A percentile compares a stretch with the other conserved stretches of the same genome.
phyloP scores from a whole-genome alignment of 257 asterid genomes.

The Lycium ferocissimum region DNA sequence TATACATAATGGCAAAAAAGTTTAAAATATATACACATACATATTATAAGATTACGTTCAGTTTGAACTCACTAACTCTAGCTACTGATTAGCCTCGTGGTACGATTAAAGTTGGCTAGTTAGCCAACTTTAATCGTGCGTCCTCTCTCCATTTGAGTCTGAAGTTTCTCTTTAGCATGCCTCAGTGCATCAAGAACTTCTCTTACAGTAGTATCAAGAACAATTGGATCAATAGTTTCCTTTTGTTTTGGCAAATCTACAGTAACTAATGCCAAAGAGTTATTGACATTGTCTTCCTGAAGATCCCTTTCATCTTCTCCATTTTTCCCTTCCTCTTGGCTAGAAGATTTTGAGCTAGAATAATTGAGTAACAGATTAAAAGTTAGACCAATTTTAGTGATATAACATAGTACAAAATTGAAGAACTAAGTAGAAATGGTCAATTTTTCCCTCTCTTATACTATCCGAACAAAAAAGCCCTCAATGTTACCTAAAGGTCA shows the following conservation, averaged over 20 bases:
- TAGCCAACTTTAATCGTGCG: conserved; percentile 56
- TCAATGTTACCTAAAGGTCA: neutral
- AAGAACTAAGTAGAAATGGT: neutral
- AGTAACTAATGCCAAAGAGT: conserved; percentile 57
- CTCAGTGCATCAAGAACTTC: conserved; percentile 62
- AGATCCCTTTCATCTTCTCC: neutral
- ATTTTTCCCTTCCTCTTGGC: conserved; percentile 29
- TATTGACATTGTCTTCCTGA: conserved; percentile 42
- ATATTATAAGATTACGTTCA: neutral
- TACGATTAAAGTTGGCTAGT: neutral
- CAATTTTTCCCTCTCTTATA: neutral
- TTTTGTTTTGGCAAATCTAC: conserved; percentile 41
- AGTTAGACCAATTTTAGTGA: neutral
- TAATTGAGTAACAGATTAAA: neutral
- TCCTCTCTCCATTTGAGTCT: conserved; percentile 61
- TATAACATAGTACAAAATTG: neutral
- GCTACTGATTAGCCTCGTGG: neutral
- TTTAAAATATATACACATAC: neutral
- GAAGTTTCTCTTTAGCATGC: conserved; percentile 69
- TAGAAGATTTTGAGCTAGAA: conserved; percentile 36
- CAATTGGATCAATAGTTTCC: conserved; percentile 53
- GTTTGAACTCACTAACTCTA: neutral
- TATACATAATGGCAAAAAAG: neutral
- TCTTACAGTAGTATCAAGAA: conserved; percentile 71
- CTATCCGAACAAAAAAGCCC: neutral